phyloP scores from a whole-genome alignment of 176 grass and related monocot genomes.

The Elymus sibiricus region DNA sequence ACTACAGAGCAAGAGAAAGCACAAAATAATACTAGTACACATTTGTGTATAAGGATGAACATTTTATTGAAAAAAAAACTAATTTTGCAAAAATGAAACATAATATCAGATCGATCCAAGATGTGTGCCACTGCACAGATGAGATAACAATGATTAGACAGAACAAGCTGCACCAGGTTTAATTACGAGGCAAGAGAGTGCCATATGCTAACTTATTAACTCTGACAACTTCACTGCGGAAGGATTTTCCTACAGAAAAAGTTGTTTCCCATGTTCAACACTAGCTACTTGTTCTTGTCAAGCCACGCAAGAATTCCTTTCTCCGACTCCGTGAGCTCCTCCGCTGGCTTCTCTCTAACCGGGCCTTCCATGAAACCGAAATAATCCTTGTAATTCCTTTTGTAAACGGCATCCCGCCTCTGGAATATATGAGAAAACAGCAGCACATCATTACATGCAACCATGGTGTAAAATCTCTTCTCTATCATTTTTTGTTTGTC shows the following conservation, averaged over 20 bases:
- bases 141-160: neutral
- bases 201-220: neutral
- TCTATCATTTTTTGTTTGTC: neutral
- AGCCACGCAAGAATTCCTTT: slow-evolving; percentile 82
- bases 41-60: slow-evolving; percentile 28
- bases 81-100: neutral
- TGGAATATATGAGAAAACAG: slow-evolving; percentile 23
- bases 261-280: neutral
- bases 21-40: slow-evolving; percentile 29
- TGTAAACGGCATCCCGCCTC: slow-evolving; percentile 79
- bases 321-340: slow-evolving; percentile 68
- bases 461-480: neutral
- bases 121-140: neutral
- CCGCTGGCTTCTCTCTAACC: slow-evolving; percentile 54
- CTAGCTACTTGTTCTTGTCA: slow-evolving; percentile 62
- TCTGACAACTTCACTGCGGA: neutral
- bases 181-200: neutral
- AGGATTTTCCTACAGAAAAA: slow-evolving; percentile 1
- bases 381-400: slow-evolving; percentile 85
- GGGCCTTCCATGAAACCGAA: slow-evolving; percentile 78
- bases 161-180: neutral
- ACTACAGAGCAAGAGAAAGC: slow-evolving; percentile 16
- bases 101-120: neutral
- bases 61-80: too few species aligned
- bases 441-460: neutral